phyloP scores from a whole-genome alignment of 768 basidiomycete species.

The Lentinula edodes region DNA sequence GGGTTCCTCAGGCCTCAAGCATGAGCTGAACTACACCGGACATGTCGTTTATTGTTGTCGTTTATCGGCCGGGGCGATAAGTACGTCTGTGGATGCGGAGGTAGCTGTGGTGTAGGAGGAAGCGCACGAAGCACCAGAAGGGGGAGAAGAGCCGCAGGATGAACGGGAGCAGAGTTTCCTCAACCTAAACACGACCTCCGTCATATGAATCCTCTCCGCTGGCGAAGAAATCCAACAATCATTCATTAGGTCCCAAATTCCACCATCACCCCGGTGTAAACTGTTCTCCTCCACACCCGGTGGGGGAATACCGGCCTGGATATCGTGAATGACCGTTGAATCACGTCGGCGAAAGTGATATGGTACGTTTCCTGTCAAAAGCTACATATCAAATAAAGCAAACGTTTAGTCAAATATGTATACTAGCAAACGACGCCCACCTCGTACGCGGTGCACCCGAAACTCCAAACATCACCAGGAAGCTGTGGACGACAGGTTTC shows the following conservation, averaged over 20 bases:
- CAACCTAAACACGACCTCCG: slow-evolving; percentile 2
- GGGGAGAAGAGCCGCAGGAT: neutral
- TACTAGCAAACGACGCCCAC: slow-evolving; percentile 10
- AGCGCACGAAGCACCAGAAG: neutral
- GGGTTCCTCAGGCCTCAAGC: too few relatives aligned
- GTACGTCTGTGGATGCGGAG: neutral
- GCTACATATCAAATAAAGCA: slow-evolving; percentile 1
- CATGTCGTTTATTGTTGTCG: too few relatives aligned
- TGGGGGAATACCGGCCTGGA: slow-evolving; percentile 15
- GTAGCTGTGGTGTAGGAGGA: neutral
- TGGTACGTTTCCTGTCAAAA: slow-evolving; percentile 21
- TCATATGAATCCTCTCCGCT: slow-evolving; percentile 11
- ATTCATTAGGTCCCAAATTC: slow-evolving; percentile 8
- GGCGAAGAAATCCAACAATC: slow-evolving; percentile 16
- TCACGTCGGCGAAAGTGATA: slow-evolving; percentile 20
- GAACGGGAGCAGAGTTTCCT: neutral
- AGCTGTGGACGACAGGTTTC: slow-evolving; percentile 18
- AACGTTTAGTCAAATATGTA: too few relatives aligned
- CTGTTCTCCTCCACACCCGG: slow-evolving; percentile 11
- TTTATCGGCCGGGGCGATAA: too few relatives aligned
- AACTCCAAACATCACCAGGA: slow-evolving; percentile 29
- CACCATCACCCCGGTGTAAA: neutral
- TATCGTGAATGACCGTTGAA: slow-evolving; percentile 19
- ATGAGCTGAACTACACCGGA: too few relatives aligned
- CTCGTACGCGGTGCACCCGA: slow-evolving; percentile 30